Percentiles rank a stretch among this genome's conserved stretches.
Conservation (phyloP, 1,139 yeast genomes). For the Yamadazyma atlantica region DNA sequence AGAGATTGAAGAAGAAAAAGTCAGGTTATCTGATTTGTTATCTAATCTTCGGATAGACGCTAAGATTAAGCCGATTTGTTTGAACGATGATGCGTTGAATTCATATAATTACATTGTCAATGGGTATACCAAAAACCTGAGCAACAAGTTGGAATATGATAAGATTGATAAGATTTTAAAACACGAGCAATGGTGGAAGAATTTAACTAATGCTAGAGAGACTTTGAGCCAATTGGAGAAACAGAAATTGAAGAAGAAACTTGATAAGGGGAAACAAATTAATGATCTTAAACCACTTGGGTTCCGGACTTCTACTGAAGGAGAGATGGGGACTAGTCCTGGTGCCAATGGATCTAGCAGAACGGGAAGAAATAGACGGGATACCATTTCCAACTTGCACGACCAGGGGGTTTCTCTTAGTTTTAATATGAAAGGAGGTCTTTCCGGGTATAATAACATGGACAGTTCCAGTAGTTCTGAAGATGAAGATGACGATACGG, state of each 20-base stretch:
- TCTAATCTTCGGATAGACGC: conserved; percentile 84
- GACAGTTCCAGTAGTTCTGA: conserved; percentile 13
- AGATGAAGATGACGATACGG: conserved; percentile 17
- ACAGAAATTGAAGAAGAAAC: conserved; percentile 15
- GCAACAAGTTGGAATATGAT: conserved; percentile 27
- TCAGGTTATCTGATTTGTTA: conserved; percentile 59
- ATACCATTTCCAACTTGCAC: conserved; percentile 60
- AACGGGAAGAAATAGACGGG: conserved; percentile 32
- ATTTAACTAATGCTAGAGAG: conserved; percentile 55
- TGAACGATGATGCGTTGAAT: conserved; percentile 57
- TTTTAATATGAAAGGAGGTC: conserved; percentile 56
- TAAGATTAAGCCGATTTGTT: conserved; percentile 65
- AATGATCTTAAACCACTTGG: conserved; percentile 23
- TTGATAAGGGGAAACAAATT: conserved; percentile 4
- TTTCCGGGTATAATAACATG: conserved; percentile 25
- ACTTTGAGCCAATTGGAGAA: conserved; percentile 39
- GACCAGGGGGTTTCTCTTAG: conserved; percentile 70
- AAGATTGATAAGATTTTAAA: conserved; percentile 32
- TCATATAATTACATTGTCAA: conserved; percentile 76
- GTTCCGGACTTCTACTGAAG: too few species aligned
- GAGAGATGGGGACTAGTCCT: too few species aligned
- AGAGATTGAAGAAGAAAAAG: conserved; percentile 70
- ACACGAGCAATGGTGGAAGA: conserved; percentile 64
- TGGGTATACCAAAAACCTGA: conserved; percentile 46
- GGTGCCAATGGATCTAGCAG: too few species aligned